Percentiles rank a stretch among this genome's conserved stretches.
phyloP scores from a whole-genome alignment of 2,329 filamentous ascomycete genomes.

The Podosphaera fusca region DNA sequence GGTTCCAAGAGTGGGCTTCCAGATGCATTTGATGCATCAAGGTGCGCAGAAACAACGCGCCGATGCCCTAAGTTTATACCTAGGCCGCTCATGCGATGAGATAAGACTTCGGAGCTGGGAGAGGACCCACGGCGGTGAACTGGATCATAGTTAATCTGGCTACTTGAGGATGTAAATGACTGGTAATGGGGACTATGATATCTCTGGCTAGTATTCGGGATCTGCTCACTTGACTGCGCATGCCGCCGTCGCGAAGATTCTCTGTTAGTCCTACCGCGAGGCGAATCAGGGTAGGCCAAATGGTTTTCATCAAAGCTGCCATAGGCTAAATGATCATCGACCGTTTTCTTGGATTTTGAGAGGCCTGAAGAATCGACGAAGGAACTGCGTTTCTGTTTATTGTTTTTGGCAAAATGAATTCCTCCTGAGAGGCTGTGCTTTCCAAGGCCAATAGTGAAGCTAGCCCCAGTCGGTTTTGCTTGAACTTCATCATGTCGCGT shows the following conservation, averaged over 20 bases:
- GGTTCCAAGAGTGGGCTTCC: constrained; percentile 73
- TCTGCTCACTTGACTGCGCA: constrained; percentile 1
- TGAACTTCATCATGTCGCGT: not conserved
- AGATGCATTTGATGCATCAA: constrained; percentile 32
- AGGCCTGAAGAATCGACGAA: constrained; percentile 2
- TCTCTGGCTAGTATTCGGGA: constrained; percentile 6
- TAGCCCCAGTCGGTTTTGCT: constrained; percentile 8
- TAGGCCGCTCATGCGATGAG: constrained; percentile 13
- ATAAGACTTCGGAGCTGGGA: constrained; percentile 8
- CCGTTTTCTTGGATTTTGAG: not conserved
- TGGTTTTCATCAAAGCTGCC: constrained; percentile 11
- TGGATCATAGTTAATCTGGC: constrained; percentile 14
- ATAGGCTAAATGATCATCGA: constrained; percentile 19
- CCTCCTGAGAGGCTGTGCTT: constrained; percentile 9
- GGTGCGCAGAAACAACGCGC: constrained; percentile 4
- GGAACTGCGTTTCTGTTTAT: constrained; percentile 6
- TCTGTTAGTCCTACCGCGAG: constrained; percentile 5
- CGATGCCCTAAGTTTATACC: constrained; percentile 13
- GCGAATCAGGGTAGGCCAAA: constrained; percentile 5
- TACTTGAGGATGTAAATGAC: constrained; percentile 2
- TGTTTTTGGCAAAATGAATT: constrained; percentile 9
- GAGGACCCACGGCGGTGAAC: constrained; percentile 10
- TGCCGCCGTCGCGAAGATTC: constrained; percentile 4
- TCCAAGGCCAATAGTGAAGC: constrained; percentile 11
- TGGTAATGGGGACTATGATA: not conserved